phyloP scores from a whole-genome alignment of 2,329 filamentous ascomycete species.

The Knufia petricola region DNA sequence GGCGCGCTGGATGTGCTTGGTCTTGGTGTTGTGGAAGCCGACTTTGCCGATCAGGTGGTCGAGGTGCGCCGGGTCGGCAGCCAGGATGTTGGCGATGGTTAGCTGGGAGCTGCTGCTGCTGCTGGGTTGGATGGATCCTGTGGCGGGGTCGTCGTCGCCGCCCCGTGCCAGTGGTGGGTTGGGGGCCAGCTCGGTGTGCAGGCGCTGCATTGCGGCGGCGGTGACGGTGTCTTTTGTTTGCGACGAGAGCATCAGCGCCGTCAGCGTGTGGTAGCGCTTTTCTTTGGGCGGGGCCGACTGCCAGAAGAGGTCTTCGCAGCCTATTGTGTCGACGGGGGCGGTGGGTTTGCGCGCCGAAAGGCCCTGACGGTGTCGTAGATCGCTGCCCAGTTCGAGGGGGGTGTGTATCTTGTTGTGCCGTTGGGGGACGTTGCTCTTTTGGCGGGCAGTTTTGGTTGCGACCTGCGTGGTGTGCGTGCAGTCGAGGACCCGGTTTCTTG shows the following conservation, averaged over 20 bases:
- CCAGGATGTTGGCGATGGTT: slow-evolving; percentile 67
- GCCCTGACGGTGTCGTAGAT: slow-evolving; percentile 67
- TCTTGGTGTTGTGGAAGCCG: slow-evolving; percentile 93
- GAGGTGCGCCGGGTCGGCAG: slow-evolving; percentile 54
- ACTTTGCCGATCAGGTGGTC: slow-evolving; percentile 74
- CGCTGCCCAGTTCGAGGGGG: slow-evolving; percentile 72
- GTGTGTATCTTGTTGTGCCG: slow-evolving; percentile 32
- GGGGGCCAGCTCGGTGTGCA: slow-evolving; percentile 60
- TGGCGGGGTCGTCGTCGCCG: slow-evolving; percentile 45
- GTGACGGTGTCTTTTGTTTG: slow-evolving; percentile 93
- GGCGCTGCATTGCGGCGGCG: slow-evolving; percentile 66
- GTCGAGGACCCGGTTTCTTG: neutral
- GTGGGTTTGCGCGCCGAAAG: slow-evolving; percentile 61
- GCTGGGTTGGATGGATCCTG: slow-evolving; percentile 18
- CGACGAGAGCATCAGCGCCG: slow-evolving; percentile 80
- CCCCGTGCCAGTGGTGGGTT: slow-evolving; percentile 51
- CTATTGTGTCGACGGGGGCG: slow-evolving; percentile 95
- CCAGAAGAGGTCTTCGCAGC: slow-evolving; percentile 55
- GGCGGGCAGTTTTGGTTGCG: slow-evolving; percentile 29
- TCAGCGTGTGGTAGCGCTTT: slow-evolving; percentile 73
- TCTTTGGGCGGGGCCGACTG: slow-evolving; percentile 38
- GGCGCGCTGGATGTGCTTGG: slow-evolving; percentile 66
- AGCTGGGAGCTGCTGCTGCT: slow-evolving; percentile 38
- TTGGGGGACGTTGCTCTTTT: slow-evolving; percentile 32
- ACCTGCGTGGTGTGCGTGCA: slow-evolving; percentile 25